Percentiles rank a stretch among this genome's conserved stretches.
Conservation (phyloP, 805 yeast species). For the Myxozyma vanderwaltii region DNA sequence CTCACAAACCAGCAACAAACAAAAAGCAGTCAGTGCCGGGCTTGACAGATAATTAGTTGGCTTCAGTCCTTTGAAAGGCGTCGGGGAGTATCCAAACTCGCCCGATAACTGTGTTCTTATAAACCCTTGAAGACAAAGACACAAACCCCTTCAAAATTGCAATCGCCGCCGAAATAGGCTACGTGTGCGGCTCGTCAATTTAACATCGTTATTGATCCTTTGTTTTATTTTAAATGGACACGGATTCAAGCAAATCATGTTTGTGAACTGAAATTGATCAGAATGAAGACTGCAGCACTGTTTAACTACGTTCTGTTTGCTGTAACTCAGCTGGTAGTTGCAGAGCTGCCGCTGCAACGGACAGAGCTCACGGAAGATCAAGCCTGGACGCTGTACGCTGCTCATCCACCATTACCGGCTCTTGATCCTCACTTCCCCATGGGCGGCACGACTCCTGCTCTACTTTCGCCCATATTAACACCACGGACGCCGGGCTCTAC, state of each 20-base stretch:
- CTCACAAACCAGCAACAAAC: too few relatives aligned
- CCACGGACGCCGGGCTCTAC: slow-evolving; percentile 50
- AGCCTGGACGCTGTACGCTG: slow-evolving; percentile 4
- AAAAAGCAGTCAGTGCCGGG: too few relatives aligned
- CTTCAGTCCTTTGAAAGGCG: too few relatives aligned
- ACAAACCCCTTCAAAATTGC: neutral
- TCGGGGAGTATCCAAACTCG: too few relatives aligned
- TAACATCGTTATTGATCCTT: too few relatives aligned
- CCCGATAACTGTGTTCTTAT: neutral
- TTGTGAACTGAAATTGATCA: neutral
- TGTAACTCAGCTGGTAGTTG: neutral
- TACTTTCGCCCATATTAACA: slow-evolving; percentile 40
- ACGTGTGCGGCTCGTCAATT: too few relatives aligned
- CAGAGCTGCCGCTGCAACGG: slow-evolving; percentile 14
- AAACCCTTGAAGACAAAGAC: too few relatives aligned
- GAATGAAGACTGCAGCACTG: neutral
- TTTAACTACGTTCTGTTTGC: neutral
- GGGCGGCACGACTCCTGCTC: neutral
- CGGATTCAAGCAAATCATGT: too few relatives aligned
- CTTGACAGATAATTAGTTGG: too few relatives aligned
- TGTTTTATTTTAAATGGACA: too few relatives aligned
- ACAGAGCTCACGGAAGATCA: slow-evolving; percentile 13
- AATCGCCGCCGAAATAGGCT: too few relatives aligned
- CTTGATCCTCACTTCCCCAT: slow-evolving; percentile 19
- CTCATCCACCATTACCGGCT: slow-evolving; percentile 24